Percentiles rank a stretch among this genome's conserved stretches.
Evolutionary conservation across 306 rosid genomes (phyloP).

Genomic region (Clitoria ternatea): DNA sequence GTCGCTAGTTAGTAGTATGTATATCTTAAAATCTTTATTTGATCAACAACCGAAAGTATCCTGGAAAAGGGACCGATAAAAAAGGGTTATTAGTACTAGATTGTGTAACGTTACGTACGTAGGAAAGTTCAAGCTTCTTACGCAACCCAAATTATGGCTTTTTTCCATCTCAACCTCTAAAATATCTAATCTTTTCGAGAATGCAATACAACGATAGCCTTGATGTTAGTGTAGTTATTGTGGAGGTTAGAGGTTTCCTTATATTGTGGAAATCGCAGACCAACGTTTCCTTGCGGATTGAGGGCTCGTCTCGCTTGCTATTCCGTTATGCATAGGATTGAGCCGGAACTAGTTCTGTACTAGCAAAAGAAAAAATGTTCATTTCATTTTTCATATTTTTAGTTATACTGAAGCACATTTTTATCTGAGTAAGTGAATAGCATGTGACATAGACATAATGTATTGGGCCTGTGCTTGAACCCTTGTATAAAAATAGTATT

Average conservation of each 20-base stretch:
- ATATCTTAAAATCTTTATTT: background rate
- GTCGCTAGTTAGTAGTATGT: background rate
- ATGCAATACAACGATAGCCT: background rate
- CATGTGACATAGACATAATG: too few species aligned
- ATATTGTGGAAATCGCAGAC: conserved; percentile 5
- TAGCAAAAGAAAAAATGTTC: too few species aligned
- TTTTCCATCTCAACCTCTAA: background rate
- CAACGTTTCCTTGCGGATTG: background rate
- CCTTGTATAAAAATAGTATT: background rate
- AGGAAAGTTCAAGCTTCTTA: conserved; percentile 12
- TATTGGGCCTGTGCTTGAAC: too few species aligned
- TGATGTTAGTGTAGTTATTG: background rate
- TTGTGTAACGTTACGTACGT: conserved; percentile 9
- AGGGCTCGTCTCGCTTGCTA: too few species aligned
- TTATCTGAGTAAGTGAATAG: too few species aligned
- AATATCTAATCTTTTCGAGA: background rate
- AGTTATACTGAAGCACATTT: too few species aligned
- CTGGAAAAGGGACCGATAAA: background rate
- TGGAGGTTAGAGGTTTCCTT: background rate
- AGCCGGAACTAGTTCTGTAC: too few species aligned
- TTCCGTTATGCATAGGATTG: too few species aligned
- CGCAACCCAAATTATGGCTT: conserved; percentile 20
- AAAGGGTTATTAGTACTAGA: background rate
- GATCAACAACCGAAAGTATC: conserved; percentile 19
- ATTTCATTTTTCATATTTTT: too few species aligned